Evolutionary conservation across 1,139 yeast genomes (phyloP).

Genomic region (Debaryomyces sp.): DNA sequence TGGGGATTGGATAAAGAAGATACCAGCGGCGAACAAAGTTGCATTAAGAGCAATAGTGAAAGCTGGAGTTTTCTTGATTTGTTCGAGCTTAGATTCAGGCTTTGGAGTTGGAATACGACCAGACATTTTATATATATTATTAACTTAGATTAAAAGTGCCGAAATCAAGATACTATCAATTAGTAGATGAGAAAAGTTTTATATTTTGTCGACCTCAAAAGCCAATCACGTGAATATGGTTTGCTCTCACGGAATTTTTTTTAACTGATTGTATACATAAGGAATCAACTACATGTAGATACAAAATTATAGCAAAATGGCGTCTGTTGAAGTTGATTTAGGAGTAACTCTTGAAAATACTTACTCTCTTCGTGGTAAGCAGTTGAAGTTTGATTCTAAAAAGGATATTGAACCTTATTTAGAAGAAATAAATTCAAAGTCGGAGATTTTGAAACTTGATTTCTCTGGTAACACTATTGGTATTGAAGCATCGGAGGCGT

Average conservation of each 20-base stretch:
- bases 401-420: slow-evolving; percentile 73
- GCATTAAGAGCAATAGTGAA: slow-evolving; percentile 67
- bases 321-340: slow-evolving; percentile 28
- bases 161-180: background rate
- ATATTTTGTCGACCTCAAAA: slow-evolving; percentile 3
- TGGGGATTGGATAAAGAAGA: slow-evolving; percentile 74
- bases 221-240: background rate
- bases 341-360: slow-evolving; percentile 35
- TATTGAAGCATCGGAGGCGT: slow-evolving; percentile 76
- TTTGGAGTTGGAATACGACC: slow-evolving; percentile 27
- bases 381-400: slow-evolving; percentile 70
- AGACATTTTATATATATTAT: slow-evolving; percentile 23
- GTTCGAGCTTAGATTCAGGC: slow-evolving; percentile 45
- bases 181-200: slow-evolving; percentile 5
- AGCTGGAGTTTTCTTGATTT: slow-evolving; percentile 61
- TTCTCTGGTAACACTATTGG: slow-evolving; percentile 95
- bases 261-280: background rate
- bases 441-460: slow-evolving; percentile 60
- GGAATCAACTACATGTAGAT: background rate
- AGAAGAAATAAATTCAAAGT: slow-evolving; percentile 48
- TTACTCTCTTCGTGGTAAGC: slow-evolving; percentile 72
- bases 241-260: slow-evolving; percentile 2
- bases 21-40: slow-evolving; percentile 69
- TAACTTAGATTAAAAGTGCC: background rate
- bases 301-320: slow-evolving; percentile 16